A percentile compares a stretch with the other conserved stretches of the same genome.
Conservation (phyloP, 352 stramenopile species). For the Globisporangium lucens region DNA sequence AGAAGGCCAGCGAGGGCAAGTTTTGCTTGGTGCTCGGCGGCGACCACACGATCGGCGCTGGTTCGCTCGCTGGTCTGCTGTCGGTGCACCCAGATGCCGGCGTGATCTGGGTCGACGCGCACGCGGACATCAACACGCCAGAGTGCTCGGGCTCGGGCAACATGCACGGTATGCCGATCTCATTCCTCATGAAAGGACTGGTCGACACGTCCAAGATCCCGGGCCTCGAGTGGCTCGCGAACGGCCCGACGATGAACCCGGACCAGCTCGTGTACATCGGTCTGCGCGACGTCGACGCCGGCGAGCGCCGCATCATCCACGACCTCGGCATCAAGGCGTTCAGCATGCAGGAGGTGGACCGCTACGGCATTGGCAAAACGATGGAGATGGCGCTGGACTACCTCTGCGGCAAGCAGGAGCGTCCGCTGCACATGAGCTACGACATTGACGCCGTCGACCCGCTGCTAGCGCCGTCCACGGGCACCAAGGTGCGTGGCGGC, state of each 20-base stretch:
- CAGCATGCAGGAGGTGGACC: conserved; percentile 97
- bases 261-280: conserved; percentile 96
- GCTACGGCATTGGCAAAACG: conserved; percentile 93
- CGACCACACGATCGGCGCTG: conserved; percentile 95
- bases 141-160: conserved; percentile 90
- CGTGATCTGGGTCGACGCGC: conserved; percentile 97
- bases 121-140: conserved; percentile 98
- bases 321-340: conserved; percentile 94
- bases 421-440: conserved; percentile 96
- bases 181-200: conserved; percentile 92
- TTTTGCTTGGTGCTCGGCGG: conserved; percentile 95
- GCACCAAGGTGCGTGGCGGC: conserved; percentile 93
- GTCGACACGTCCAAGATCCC: conserved; percentile 87
- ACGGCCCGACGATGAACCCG: conserved; percentile 69
- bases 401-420: conserved; percentile 81
- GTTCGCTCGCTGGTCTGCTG: conserved; percentile 91
- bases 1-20: conserved; percentile 86
- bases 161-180: conserved; percentile 98
- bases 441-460: conserved; percentile 98
- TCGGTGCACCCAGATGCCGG: conserved; percentile 89
- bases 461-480: conserved; percentile 92
- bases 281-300: conserved; percentile 91
- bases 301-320: conserved; percentile 89
- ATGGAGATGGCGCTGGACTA: conserved; percentile 97
- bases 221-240: conserved; percentile 93